Percentiles rank a stretch among this genome's conserved stretches.
Evolutionary conservation across 169 alveolate species (phyloP).

Genomic region (Sarcocystis neurona): DNA sequence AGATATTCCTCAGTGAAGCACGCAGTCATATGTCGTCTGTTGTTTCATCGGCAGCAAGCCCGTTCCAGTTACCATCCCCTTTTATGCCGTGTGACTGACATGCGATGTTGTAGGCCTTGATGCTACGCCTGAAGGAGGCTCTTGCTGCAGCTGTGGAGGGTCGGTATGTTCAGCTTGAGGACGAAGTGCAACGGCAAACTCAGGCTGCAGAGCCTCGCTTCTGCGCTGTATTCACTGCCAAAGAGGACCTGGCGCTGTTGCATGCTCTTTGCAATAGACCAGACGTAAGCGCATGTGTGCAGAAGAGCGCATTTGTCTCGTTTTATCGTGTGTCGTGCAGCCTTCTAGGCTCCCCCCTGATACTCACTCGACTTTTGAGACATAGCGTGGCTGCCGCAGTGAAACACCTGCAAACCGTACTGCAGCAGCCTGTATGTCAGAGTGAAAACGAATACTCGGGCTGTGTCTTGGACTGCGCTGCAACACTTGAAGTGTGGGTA

Average conservation of each 20-base stretch:
- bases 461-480: no score
- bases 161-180: conserved; percentile 33
- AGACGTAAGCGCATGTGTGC: neutral
- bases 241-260: conserved; percentile 19
- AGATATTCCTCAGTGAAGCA: no score
- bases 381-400: no score
- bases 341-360: no score
- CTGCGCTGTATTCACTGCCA: conserved; percentile 14
- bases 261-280: conserved; percentile 27
- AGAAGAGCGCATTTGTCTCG: neutral
- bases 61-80: neutral
- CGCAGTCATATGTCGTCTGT: no score
- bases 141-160: conserved; percentile 34
- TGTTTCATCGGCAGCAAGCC: neutral
- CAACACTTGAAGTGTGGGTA: no score
- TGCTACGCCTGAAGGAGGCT: conserved; percentile 39
- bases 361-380: no score
- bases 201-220: conserved; percentile 17
- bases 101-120: conserved; percentile 22
- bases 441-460: no score
- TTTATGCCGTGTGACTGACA: neutral
- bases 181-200: conserved; percentile 52
- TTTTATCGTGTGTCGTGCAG: no score
- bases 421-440: no score
- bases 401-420: no score